These are phyloP conservation scores for Eleusine indica DNA, from an alignment of 176 grass and related monocot genomes.

Conservation along the genomic window DNA sequence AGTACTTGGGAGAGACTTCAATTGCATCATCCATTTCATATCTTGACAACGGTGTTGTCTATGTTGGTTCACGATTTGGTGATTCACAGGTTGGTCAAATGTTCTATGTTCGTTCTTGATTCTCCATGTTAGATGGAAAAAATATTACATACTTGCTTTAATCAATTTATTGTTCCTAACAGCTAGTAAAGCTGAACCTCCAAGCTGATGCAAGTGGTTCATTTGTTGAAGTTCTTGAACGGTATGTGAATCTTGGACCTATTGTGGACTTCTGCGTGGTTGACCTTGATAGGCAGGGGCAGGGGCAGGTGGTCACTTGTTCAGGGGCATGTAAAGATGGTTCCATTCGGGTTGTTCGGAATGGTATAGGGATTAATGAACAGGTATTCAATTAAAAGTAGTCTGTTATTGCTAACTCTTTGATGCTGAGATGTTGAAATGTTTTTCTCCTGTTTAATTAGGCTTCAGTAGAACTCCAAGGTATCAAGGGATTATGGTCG, in stretches of 20 bases:
- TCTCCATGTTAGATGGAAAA: background rate
- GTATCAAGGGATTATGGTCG: constrained; percentile 96
- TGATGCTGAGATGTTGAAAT: constrained; percentile 24
- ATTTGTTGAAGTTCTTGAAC: constrained; percentile 91
- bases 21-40: constrained; percentile 95
- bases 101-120: background rate
- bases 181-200: constrained; percentile 96
- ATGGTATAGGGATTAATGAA: constrained; percentile 93
- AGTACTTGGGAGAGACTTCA: constrained; percentile 91
- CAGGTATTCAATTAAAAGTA: constrained; percentile 59
- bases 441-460: constrained; percentile 43
- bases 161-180: constrained; percentile 34
- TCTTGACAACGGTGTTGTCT: constrained; percentile 98
- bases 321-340: constrained; percentile 97
- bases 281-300: constrained; percentile 94
- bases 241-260: constrained; percentile 90
- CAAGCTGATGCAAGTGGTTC: constrained; percentile 90
- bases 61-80: constrained; percentile 95
- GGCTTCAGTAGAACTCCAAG: constrained; percentile 97
- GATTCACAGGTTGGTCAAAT: constrained; percentile 87
- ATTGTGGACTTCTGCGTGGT: constrained; percentile 97
- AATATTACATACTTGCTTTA: background rate
- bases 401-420: constrained; percentile 3
- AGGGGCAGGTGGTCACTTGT: constrained; percentile 94
- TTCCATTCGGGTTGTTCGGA: constrained; percentile 86